A percentile compares a stretch with the other conserved stretches of the same genome.
phyloP scores from a whole-genome alignment of 1,284 basidiomycete genomes.

The Volvariella surrecta region DNA sequence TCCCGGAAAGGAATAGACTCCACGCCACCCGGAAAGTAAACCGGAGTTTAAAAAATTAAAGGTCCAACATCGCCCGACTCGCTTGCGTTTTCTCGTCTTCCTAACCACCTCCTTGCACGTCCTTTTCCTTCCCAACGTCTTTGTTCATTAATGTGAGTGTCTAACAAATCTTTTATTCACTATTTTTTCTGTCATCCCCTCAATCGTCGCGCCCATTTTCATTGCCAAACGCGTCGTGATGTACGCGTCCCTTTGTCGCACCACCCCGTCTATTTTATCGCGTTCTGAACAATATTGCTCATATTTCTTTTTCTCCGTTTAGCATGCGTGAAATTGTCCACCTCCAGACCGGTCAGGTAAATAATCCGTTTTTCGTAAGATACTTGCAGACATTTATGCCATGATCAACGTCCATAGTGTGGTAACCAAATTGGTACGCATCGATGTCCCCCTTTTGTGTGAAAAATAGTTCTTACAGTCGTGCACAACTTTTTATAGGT shows the following conservation, averaged over 20 bases:
- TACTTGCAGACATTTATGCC: too few relatives aligned
- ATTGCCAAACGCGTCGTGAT: too few relatives aligned
- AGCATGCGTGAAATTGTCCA: conserved; percentile 98
- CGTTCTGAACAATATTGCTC: conserved; percentile 37
- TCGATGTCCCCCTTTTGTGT: conserved; percentile 15
- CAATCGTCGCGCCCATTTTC: too few relatives aligned
- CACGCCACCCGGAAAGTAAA: background rate
- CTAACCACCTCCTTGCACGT: too few relatives aligned
- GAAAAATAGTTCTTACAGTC: conserved; percentile 13
- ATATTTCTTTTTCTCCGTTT: conserved; percentile 14
- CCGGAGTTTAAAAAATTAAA: conserved; percentile 2
- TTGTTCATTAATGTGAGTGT: too few relatives aligned
- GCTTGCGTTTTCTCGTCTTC: too few relatives aligned
- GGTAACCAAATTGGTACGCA: conserved; percentile 92
- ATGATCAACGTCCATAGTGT: conserved; percentile 70
- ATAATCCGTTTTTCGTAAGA: conserved; percentile 6
- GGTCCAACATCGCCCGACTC: too few relatives aligned
- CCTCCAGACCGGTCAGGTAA: conserved; percentile 90
- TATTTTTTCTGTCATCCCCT: too few relatives aligned
- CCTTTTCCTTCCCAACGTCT: too few relatives aligned
- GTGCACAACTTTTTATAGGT: conserved; percentile 37
- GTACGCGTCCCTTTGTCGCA: too few relatives aligned
- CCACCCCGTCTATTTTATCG: conserved; percentile 18
- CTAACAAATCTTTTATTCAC: too few relatives aligned
- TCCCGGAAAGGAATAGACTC: too few relatives aligned